Conservation (phyloP, 371 early-diverging fungal species). For the Mucor indicus region DNA sequence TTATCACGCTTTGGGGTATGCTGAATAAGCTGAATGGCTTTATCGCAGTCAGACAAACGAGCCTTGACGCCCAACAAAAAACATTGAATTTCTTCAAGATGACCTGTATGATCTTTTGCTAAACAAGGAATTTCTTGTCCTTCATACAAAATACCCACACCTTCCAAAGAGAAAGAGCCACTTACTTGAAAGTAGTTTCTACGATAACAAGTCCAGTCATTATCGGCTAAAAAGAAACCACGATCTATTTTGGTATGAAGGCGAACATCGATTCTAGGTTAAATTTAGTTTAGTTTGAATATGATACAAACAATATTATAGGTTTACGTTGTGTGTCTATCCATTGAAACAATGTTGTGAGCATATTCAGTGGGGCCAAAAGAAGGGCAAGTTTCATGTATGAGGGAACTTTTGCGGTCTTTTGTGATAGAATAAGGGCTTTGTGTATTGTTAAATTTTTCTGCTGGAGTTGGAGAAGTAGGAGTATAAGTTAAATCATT, state of each 20-base stretch:
- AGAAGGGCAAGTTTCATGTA: slow-evolving; percentile 18
- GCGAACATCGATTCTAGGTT: slow-evolving; percentile 37
- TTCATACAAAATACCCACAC: slow-evolving; percentile 41
- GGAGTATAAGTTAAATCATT: no score
- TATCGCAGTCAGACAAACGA: slow-evolving; percentile 52
- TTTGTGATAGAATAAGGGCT: no score
- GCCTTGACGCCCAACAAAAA: slow-evolving; percentile 73
- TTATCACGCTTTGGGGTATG: slow-evolving; percentile 94
- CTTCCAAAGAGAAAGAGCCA: slow-evolving; percentile 59
- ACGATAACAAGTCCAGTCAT: slow-evolving; percentile 90
- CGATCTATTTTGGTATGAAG: slow-evolving; percentile 67
- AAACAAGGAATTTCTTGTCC: slow-evolving; percentile 56
- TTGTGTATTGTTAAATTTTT: no score
- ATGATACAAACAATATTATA: not conserved
- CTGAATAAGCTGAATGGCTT: slow-evolving; percentile 75
- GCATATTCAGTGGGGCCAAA: slow-evolving; percentile 24
- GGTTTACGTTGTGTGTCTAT: slow-evolving; percentile 24
- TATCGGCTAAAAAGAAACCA: slow-evolving; percentile 77
- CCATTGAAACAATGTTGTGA: slow-evolving; percentile 20
- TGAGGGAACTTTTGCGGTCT: no score
- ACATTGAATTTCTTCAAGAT: slow-evolving; percentile 29
- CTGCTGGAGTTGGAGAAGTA: no score
- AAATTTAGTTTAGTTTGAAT: not conserved
- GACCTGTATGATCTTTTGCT: slow-evolving; percentile 31
- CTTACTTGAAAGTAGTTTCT: slow-evolving; percentile 91